These are phyloP conservation scores for Clavulina sp. DNA, from an alignment of 768 basidiomycete genomes.

Conservation along the genomic window DNA sequence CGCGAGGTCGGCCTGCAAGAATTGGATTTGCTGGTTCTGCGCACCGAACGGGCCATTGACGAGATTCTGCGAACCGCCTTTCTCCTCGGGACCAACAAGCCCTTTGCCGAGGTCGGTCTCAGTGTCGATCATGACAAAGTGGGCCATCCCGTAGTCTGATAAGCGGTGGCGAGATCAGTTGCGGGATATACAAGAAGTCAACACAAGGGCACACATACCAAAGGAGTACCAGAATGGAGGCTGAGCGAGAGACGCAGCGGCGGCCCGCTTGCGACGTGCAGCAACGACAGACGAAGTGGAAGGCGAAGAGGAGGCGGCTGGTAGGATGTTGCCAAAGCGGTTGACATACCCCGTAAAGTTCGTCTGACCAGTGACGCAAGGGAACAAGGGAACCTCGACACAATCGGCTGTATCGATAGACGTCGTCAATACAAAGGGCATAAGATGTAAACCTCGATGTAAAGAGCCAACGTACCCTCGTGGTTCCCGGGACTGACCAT, in stretches of 20 bases:
- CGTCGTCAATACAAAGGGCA: too few species aligned
- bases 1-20: background rate
- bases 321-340: background rate
- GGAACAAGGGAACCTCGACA: background rate
- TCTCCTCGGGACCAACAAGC: background rate
- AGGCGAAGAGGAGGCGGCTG: background rate
- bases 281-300: background rate
- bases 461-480: constrained; percentile 14
- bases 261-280: background rate
- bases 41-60: background rate
- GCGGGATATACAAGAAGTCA: too few species aligned
- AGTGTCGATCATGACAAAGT: constrained; percentile 15
- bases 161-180: too few species aligned
- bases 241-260: background rate
- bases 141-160: constrained; percentile 15
- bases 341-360: background rate
- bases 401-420: background rate
- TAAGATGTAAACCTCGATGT: constrained; percentile 12
- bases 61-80: background rate
- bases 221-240: background rate
- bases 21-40: background rate
- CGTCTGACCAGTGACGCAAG: background rate
- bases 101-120: constrained; percentile 12
- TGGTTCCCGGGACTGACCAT: constrained; percentile 18
- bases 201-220: background rate